Base-by-base conservation (phyloP, 805 yeast genomes). In the Nakazawaea siamensis region DNA sequence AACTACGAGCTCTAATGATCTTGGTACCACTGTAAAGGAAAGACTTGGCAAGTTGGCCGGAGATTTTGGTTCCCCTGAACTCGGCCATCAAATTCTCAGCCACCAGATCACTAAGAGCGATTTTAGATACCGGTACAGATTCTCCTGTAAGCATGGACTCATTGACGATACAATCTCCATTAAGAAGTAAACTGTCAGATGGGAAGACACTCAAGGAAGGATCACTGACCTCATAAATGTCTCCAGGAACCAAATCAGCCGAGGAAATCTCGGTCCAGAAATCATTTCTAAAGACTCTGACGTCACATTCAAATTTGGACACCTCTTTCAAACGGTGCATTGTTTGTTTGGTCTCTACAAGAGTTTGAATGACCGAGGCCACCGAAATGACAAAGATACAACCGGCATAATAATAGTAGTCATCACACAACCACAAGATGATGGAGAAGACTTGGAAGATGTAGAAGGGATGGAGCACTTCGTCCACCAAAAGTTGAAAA, bases 141-240 rank as follows among this genome's bases (percentile, higher is more conserved):
- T 92, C 99, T 26, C 99, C 99, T 0, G 99, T 92, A 15, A 92
- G 67, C 95, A 92, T 92, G 5, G 97, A 83, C 53, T 92, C 99
- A 55, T 92, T 92, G n/a, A 92, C 82, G 36, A 92, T 87, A 52
- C 95, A 84, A 52, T 88, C 97, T 34, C 99, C 98, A 23, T 87
- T 74, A 14, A 90, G 59, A 33, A 92, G 63, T 10, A 92, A 56
- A 1, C 95, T 81, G 56, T 92, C 99, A 52, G 96, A 87, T 0
- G 99, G 98, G 31, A 90, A 67, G 1, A 70, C 49, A 3, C 64
- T 48, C 38, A 92, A 60, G 0, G 82, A 71, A 0, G 97, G 94
- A 49, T 88, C 97, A 1, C 87, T 78, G 24, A 92, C 75, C 59
- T 92, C 98, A 51, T 80, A 87, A 1, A 92, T 73, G 55, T 92